These are phyloP conservation scores for Helichrysum umbraculigerum DNA, from an alignment of 129 eudicot genomes.

Conservation along the genomic window DNA sequence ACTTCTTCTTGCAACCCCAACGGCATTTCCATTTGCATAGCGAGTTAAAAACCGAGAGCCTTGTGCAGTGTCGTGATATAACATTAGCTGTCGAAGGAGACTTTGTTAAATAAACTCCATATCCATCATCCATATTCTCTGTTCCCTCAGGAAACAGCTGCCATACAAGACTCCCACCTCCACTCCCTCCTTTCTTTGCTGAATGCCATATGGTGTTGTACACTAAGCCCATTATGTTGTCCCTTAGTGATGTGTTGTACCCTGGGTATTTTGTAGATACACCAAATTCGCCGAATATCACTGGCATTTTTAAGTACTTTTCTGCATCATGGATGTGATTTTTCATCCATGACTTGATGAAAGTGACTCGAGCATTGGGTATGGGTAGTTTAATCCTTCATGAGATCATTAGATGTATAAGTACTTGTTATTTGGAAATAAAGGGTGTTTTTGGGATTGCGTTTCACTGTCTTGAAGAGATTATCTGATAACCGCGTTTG, in stretches of 20 bases:
- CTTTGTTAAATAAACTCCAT: conserved; percentile 82
- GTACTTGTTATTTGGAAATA: no score
- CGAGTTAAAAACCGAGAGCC: conserved; percentile 58
- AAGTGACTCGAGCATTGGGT: conserved; percentile 54
- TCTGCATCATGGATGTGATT: conserved; percentile 95
- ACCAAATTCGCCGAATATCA: conserved; percentile 77
- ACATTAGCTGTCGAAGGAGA: conserved; percentile 59
- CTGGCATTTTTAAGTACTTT: conserved; percentile 74
- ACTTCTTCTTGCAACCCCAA: conserved; percentile 92
- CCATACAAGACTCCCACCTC: conserved; percentile 88
- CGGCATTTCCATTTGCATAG: conserved; percentile 73
- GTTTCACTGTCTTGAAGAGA: no score
- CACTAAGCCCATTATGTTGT: conserved; percentile 57
- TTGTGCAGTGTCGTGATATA: conserved; percentile 64
- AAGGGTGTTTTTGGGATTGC: no score
- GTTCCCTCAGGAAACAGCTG: conserved; percentile 93
- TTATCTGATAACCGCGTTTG: no score
- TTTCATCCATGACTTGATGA: conserved; percentile 85
- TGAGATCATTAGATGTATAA: conserved; percentile 9
- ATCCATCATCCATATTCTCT: conserved; percentile 94
- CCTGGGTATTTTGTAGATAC: conserved; percentile 73
- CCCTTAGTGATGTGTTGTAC: conserved; percentile 55
- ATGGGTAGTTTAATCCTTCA: conserved; percentile 74
- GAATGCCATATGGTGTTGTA: conserved; percentile 64
- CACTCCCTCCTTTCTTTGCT: conserved; percentile 78